Evolutionary conservation across 2,329 filamentous ascomycete genomes (phyloP), one percentile per base, ranked within the genome.

Genomic region (Penicillium sp.): DNA sequence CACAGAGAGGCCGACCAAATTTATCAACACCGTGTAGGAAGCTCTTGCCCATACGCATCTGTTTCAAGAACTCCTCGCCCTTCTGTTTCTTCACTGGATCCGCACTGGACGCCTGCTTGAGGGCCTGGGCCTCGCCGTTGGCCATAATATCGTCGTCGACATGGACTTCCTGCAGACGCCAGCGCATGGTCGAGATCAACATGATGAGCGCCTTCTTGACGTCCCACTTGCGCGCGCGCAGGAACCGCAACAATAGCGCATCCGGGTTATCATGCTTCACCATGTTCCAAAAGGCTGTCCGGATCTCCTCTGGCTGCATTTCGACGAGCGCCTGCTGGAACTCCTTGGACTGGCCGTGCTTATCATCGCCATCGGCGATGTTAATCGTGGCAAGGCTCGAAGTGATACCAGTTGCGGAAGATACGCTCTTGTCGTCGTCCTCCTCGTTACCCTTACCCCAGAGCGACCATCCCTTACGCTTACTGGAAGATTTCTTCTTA

Each of bases 261-360:
- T 99, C 95, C 0, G 95, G 95, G 73, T 98, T 87, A 73, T 99
- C 95, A 71, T 95, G 89, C 81, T 98, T 99, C 60, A 94, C 86
- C 92, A 97, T 96, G 67, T 81, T 85, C 95, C 95, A 98, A 73
- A 98, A 90, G 0, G 93, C 89, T 16, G 84, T 82, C 55, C 93
- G 87, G 66, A 99, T 86, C 46, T 89, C 84, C 70, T 96, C 92
- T 0, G 94, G 91, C 0, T 87, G 84, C 71, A 90, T 85, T 61
- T 85, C 91, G 52, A 89, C 88, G 10, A 99, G 78, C 0, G 92
- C 92, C 43, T 94, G 87, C 68, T 92, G 86, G 78, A 93, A 97
- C 53, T 93, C 88, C 78, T 94, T 95, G 40, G 86, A 90, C 77
- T 95, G 91, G 51, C 93, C 93, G 75, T 96, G 94, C 80, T 98